Conservation (phyloP, 805 yeast species). For the Gaillardinia entomophila region DNA sequence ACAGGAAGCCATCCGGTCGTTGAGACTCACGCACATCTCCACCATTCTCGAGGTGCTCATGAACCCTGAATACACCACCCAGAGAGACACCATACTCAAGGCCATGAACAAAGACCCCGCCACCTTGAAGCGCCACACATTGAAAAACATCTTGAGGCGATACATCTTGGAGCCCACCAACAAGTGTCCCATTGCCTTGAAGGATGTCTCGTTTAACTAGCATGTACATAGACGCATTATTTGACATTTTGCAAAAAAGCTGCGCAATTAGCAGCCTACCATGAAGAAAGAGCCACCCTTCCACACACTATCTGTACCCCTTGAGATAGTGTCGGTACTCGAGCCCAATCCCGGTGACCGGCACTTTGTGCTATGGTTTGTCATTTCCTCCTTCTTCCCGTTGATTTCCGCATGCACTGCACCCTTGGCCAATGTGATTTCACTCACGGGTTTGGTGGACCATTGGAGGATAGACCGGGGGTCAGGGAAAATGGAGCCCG, state of each 20-base stretch:
- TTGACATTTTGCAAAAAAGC: neutral
- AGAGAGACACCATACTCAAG: slow-evolving; percentile 17
- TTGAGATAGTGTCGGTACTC: too few species aligned
- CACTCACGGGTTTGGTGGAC: slow-evolving; percentile 65
- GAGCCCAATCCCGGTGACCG: slow-evolving; percentile 34
- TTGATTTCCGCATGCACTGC: slow-evolving; percentile 73
- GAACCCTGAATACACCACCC: slow-evolving; percentile 17
- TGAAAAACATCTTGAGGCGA: slow-evolving; percentile 70
- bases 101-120: slow-evolving; percentile 13
- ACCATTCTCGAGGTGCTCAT: slow-evolving; percentile 27
- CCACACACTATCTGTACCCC: too few species aligned
- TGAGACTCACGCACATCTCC: slow-evolving; percentile 21
- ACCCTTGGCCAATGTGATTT: slow-evolving; percentile 70
- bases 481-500: slow-evolving; percentile 15
- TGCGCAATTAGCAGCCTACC: too few species aligned
- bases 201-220: neutral
- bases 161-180: slow-evolving; percentile 38
- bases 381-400: slow-evolving; percentile 65
- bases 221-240: slow-evolving; percentile 2
- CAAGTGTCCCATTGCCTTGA: slow-evolving; percentile 8
- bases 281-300: too few species aligned
- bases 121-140: slow-evolving; percentile 45
- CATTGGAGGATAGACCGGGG: slow-evolving; percentile 48
- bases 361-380: slow-evolving; percentile 50
- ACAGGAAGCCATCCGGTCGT: slow-evolving; percentile 23